These are phyloP conservation scores for Sclerotinia glacialis DNA, from an alignment of 2,329 filamentous ascomycete genomes.

Conservation along the genomic window DNA sequence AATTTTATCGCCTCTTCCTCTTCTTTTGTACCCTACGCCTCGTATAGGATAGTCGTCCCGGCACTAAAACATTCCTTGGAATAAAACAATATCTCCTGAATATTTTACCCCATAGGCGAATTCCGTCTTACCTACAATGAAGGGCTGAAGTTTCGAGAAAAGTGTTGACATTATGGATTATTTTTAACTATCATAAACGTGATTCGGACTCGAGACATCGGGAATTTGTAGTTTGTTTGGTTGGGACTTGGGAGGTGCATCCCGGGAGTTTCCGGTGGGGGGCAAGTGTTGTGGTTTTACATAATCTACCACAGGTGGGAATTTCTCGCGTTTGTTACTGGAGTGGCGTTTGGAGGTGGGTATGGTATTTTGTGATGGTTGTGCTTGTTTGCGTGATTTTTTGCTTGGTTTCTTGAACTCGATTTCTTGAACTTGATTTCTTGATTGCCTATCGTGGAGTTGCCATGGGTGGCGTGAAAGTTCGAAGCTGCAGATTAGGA, in stretches of 20 bases:
- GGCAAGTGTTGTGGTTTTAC: neutral
- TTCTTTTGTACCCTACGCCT: neutral
- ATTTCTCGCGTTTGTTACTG: neutral
- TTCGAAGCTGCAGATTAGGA: neutral
- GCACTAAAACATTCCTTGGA: neutral
- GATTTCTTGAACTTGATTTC: too few species aligned
- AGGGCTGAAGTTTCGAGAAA: neutral
- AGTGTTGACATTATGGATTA: too few species aligned
- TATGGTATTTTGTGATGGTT: neutral
- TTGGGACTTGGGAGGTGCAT: neutral
- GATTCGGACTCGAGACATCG: neutral
- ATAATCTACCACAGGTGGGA: neutral
- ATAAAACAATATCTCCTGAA: neutral
- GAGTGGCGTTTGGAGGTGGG: neutral
- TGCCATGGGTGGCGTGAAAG: neutral
- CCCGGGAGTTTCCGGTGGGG: neutral
- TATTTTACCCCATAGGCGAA: neutral
- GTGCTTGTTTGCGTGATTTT: neutral
- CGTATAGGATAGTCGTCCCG: neutral
- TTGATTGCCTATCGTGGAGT: neutral
- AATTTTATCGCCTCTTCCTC: neutral
- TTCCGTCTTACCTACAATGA: constrained; percentile 2
- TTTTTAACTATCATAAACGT: neutral
- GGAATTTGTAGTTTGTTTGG: neutral
- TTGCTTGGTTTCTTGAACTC: too few species aligned